Evolutionary conservation across 148 eudicot species (phyloP), one percentile per base, ranked within the genome.

Genomic region (Cornus kousa): DNA sequence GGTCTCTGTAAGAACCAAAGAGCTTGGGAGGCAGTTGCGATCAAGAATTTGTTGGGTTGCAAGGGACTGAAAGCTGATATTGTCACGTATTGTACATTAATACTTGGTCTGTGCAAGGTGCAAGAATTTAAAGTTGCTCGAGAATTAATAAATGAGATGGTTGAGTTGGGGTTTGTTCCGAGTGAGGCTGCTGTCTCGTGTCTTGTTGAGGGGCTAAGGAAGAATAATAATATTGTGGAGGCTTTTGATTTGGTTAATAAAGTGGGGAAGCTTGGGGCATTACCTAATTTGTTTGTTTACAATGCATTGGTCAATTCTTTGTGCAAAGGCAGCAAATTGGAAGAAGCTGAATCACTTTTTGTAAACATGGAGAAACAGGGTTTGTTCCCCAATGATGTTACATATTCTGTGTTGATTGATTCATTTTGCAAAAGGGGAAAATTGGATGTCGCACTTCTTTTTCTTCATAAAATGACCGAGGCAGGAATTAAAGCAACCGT

Each of bases 141-240:
- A 64, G 84, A 17, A n/a, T 76, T 89, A 66, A 81, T 80, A 66
- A 80, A 78, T 69, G 97, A 94, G 74, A 94, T 94, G 98, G 65
- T 90, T 39, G 87, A 82, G 65, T 72, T 79, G 65, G 95, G 95
- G 64, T 82, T 91, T 78, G 78, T 79, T 78, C 98, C 97, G 13
- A 89, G 83, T 78, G 89, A 84, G 79, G 94, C 87, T 68, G 94
- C 89, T 75, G 78, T 92, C 68, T 92, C 95, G 4, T 80, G 87
- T 82, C 74, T 91, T 68, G 87, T 88, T 71, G 97, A 94, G 73
- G 98, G 98, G 79, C 70, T 94, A 80, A 88, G 97, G 85, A 91
- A 77, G 81, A 91, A 83, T 40, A 89, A 90, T 70, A 82, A 80
- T 82, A 68, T 82, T 71, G 69, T 33, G 28, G 88, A 82, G 74